Evolutionary conservation across 768 basidiomycete genomes (phyloP).

Genomic region (Lepiota subincarnata): DNA sequence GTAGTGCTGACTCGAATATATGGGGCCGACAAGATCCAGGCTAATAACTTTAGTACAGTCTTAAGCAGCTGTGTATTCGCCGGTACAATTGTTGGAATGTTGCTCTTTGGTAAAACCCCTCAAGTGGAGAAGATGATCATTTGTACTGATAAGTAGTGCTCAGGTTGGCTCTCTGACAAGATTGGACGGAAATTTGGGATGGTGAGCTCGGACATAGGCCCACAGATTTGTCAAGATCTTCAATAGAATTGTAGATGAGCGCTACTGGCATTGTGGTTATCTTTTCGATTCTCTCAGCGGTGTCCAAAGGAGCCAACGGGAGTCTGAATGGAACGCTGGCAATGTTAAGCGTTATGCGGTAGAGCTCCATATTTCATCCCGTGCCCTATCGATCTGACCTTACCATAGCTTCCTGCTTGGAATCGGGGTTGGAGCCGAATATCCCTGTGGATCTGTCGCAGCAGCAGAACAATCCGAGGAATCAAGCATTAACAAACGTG

Average conservation of each 20-base stretch:
- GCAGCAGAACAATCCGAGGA: constrained; percentile 89
- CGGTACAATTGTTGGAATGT: constrained; percentile 82
- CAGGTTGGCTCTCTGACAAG: constrained; percentile 76
- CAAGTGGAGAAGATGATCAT: too few species aligned
- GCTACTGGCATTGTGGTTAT: constrained; percentile 83
- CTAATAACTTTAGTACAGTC: constrained; percentile 57
- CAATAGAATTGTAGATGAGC: constrained; percentile 49
- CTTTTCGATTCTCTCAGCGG: constrained; percentile 80
- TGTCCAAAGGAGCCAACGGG: constrained; percentile 71
- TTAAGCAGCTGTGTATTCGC: constrained; percentile 75
- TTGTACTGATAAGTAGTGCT: background rate
- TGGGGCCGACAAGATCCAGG: constrained; percentile 43
- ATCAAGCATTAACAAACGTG: constrained; percentile 65
- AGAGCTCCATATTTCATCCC: constrained; percentile 14
- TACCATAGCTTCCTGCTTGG: constrained; percentile 72
- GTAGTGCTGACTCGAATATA: constrained; percentile 72
- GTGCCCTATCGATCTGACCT: too few species aligned
- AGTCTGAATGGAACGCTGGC: constrained; percentile 63
- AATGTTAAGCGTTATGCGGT: constrained; percentile 82
- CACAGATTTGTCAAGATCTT: background rate
- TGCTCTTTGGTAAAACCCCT: constrained; percentile 52
- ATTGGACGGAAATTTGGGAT: constrained; percentile 85
- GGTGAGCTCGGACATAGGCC: constrained; percentile 35
- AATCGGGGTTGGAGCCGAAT: constrained; percentile 84
- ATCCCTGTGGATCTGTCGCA: constrained; percentile 86